Evolutionary conservation across 1,284 basidiomycete genomes (phyloP).

Genomic region (Ceratobasidium papillatum): DNA sequence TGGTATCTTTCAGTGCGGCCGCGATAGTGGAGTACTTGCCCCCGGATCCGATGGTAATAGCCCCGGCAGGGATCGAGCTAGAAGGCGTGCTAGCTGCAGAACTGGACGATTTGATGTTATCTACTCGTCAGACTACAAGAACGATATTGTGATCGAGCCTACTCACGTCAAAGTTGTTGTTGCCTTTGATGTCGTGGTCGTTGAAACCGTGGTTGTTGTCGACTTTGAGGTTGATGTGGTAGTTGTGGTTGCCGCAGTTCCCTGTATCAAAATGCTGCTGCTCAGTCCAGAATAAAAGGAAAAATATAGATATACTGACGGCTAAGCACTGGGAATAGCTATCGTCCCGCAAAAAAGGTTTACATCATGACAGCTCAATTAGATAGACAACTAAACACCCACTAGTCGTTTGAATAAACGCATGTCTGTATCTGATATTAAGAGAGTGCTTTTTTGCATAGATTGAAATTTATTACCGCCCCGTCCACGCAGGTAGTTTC

Average conservation of each 20-base stretch:
- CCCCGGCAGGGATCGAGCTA: conserved; percentile 47
- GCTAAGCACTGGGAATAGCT: conserved; percentile 22
- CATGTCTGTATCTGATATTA: background rate
- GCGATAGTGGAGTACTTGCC: conserved; percentile 39
- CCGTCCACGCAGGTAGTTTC: background rate
- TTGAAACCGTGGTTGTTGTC: too few species aligned
- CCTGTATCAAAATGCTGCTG: background rate
- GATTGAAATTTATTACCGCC: background rate
- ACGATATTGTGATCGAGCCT: too few species aligned
- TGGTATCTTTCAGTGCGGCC: conserved; percentile 21
- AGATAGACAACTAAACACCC: background rate
- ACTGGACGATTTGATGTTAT: background rate
- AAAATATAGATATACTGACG: background rate
- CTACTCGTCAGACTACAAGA: too few species aligned
- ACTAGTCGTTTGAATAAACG: conserved; percentile 19
- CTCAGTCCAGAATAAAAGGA: too few species aligned
- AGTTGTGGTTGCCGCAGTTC: background rate
- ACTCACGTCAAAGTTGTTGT: background rate
- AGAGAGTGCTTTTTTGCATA: background rate
- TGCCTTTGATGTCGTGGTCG: background rate
- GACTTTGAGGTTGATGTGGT: too few species aligned
- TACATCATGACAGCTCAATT: background rate
- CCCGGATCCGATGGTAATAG: conserved; percentile 39
- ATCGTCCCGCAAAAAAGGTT: background rate
- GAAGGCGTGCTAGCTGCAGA: conserved; percentile 35